Evolutionary conservation across 306 rosid species (phyloP), one percentile per base, ranked within the genome.

Genomic region (Cucurbita maxima): DNA sequence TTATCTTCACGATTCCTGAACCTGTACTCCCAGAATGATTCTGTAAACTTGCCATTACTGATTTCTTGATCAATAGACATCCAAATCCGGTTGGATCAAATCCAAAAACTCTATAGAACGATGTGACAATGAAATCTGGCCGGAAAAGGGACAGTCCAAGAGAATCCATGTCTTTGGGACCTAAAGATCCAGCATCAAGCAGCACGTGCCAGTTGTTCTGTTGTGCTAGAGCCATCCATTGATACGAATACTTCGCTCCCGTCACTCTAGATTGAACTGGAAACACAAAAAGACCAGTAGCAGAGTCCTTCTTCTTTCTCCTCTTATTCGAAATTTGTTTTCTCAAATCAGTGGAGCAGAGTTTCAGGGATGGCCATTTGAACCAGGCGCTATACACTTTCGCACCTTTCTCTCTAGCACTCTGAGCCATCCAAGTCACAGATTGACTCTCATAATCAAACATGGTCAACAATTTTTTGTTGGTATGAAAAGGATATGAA

Each of bases 111-210:
- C 97, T 86, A 90, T 93, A 93, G 84, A 93, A 93, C 12, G 98
- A 93, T 6, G 98, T 93, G 58, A 90, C 79, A 66, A 93, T 88
- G 72, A 93, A 93, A 89, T 93, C 98, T 48, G 98, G 98, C 76
- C 98, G 80, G 84, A 93, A 93, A 34, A 93, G 82, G 25, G 98
- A 93, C 84, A 93, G 73, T 60, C 98, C 98, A 69, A 93, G 98
- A 0, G 98, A 93, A 81, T 93, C 98, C 98, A 93, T 93, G 80
- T 93, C 98, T 84, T 93, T 93, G 51, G 98, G 98, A 58, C 98
- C 98, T 81, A 93, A 76, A 10, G 98, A 93, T 10, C 98, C 98
- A 16, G 98, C 98, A 78, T 93, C 98, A 64, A 93, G 92, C 76
- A 90, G 85, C 34, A 93, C 98, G 78, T 93, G 98, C 98, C 98